Percentiles rank a stretch among this genome's conserved stretches.
Evolutionary conservation across 805 yeast species (phyloP).

Genomic region (Zygosaccharomyces siamensis): DNA sequence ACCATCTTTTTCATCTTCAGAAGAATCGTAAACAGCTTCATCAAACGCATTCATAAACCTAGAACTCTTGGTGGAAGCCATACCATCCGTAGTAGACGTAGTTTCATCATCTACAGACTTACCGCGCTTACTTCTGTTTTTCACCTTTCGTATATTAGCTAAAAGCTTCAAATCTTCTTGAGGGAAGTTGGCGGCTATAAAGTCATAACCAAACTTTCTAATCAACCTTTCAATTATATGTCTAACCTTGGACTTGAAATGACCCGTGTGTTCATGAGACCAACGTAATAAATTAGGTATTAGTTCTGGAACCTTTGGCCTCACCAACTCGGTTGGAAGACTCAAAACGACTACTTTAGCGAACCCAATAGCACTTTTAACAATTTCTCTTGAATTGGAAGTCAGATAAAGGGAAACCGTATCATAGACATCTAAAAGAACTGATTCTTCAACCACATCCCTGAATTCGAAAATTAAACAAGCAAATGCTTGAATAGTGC

Average conservation of each 20-base stretch:
- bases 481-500: conserved; percentile 87
- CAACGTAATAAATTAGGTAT: conserved; percentile 75
- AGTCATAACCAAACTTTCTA: conserved; percentile 85
- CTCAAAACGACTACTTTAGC: conserved; percentile 83
- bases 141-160: conserved; percentile 77
- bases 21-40: conserved; percentile 78
- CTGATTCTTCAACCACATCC: conserved; percentile 51
- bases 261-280: conserved; percentile 95
- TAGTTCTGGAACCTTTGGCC: conserved; percentile 58
- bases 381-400: conserved; percentile 88
- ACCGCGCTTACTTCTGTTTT: conserved; percentile 79
- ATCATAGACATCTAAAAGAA: conserved; percentile 68
- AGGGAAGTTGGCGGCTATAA: conserved; percentile 79
- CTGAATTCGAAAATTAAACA: conserved; percentile 85
- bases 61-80: conserved; percentile 36
- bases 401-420: conserved; percentile 88
- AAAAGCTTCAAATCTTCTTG: conserved; percentile 82
- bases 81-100: conserved; percentile 13
- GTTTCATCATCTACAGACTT: conserved; percentile 34
- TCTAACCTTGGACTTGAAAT: conserved; percentile 87
- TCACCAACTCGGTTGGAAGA: conserved; percentile 72
- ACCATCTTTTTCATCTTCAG: conserved; percentile 54
- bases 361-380: conserved; percentile 89
- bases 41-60: conserved; percentile 84
- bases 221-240: conserved; percentile 89